These are phyloP conservation scores for Blastobotrys niveus DNA, from an alignment of 1,139 yeast genomes.

Conservation along the genomic window DNA sequence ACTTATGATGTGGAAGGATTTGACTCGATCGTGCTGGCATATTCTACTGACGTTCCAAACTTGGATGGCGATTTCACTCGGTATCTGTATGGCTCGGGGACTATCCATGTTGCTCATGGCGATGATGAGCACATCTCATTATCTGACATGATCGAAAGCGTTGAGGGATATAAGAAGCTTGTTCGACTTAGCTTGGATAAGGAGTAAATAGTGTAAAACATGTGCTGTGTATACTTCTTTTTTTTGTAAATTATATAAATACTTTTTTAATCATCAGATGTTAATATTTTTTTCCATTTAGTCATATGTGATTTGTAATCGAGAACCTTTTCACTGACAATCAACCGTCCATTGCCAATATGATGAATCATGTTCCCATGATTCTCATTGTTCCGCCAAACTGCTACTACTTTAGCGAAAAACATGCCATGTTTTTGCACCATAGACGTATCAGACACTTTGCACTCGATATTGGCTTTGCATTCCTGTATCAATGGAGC, in stretches of 20 bases:
- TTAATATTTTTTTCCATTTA: background rate
- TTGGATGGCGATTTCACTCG: slow-evolving; percentile 39
- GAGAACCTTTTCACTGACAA: background rate
- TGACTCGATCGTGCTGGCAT: slow-evolving; percentile 50
- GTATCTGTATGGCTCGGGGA: slow-evolving; percentile 66
- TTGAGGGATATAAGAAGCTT: slow-evolving; percentile 51
- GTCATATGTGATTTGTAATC: background rate
- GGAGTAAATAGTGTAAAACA: background rate
- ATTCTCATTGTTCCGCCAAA: background rate
- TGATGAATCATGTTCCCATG: background rate
- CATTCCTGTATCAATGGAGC: slow-evolving; percentile 18
- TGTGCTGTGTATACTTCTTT: background rate
- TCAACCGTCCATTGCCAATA: slow-evolving; percentile 4
- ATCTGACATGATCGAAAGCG: slow-evolving; percentile 46
- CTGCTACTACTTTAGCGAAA: background rate
- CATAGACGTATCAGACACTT: slow-evolving; percentile 12
- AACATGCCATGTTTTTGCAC: slow-evolving; percentile 4
- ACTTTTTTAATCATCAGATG: background rate
- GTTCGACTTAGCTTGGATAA: slow-evolving; percentile 31
- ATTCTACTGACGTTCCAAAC: slow-evolving; percentile 62
- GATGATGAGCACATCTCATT: slow-evolving; percentile 51
- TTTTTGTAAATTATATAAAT: background rate
- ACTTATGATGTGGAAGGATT: slow-evolving; percentile 61
- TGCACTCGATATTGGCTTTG: slow-evolving; percentile 18
- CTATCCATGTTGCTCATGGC: slow-evolving; percentile 61